Conservation (phyloP, 257 asterid genomes). For the Solanum pinnatisectum region DNA sequence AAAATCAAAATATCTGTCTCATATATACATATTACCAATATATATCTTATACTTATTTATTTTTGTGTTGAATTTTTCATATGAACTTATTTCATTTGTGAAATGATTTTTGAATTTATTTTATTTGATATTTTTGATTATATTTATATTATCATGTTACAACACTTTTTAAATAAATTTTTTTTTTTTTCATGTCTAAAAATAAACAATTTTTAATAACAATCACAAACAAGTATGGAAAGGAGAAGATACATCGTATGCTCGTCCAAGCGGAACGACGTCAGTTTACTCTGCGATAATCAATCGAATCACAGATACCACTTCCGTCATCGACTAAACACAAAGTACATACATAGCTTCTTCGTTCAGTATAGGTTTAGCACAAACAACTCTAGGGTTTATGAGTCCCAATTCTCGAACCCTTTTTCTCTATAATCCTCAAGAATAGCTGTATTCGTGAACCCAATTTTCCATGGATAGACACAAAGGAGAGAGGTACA, state of each 20-base stretch:
- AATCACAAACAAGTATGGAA: neutral
- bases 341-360: neutral
- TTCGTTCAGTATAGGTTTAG: neutral
- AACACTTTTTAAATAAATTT: too few relatives aligned
- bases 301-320: neutral
- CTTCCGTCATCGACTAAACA: neutral
- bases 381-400: neutral
- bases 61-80: too few relatives aligned
- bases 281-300: neutral
- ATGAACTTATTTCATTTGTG: too few relatives aligned
- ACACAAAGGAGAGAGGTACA: slow-evolving; percentile 37
- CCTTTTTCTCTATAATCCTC: neutral
- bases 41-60: too few relatives aligned
- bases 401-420: neutral
- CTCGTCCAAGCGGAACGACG: neutral
- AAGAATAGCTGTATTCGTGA: neutral
- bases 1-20: neutral
- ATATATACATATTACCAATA: neutral
- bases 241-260: neutral
- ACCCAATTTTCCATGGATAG: slow-evolving; percentile 34
- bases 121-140: too few relatives aligned
- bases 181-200: too few relatives aligned
- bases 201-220: neutral
- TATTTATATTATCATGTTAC: too few relatives aligned
- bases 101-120: too few relatives aligned